Evolutionary conservation across 371 early-diverging fungal genomes (phyloP), one percentile per base, ranked within the genome.

Genomic region (Syncephalastrum monosporum): DNA sequence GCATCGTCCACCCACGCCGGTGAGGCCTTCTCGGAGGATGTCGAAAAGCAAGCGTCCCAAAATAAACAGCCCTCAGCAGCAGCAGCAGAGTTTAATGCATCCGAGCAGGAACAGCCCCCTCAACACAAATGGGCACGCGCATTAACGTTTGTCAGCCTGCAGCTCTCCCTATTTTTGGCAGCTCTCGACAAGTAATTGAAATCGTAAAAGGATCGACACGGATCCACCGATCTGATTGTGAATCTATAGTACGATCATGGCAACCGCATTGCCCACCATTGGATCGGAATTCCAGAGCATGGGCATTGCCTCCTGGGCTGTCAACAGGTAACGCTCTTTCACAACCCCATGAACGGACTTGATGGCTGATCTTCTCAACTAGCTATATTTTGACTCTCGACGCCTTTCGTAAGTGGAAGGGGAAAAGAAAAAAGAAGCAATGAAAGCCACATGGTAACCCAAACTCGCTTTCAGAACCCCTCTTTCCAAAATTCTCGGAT

Each of bases 221-320:
- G 16, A 38, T 15, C 17, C 4, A 29, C 3, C 42, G 6, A 41
- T 19, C 41, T 55, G 13, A 44, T 55, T 1, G 3, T 14, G 16
- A 33, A n/a, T 24, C 16, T 17, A 19, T 16, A 82, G 83, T 62
- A 90, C 90, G 0, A 89, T 93, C 50, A 84, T 91, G 29, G 71
- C 88, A 12, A 88, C 85, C 0, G 88, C 90, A 38, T 60, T 91
- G 33, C 88, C 89, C 2, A 68, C 69, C 4, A 86, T 91, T 50
- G 83, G 86, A 41, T 80, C 80, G 14, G 86, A 89, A 19, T 91
- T 92, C 57, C 65, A 85, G 24, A 79, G 81, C 41, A 70, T 82
- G 58, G 48, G 71, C 17, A 69, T 81, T 61, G 78, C 85, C 59
- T 64, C 82, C 17, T 88, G 88, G 88, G 82, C 38, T 25, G 38